Conservation (phyloP, 2,329 filamentous ascomycete species). For the Alternaria sp. region DNA sequence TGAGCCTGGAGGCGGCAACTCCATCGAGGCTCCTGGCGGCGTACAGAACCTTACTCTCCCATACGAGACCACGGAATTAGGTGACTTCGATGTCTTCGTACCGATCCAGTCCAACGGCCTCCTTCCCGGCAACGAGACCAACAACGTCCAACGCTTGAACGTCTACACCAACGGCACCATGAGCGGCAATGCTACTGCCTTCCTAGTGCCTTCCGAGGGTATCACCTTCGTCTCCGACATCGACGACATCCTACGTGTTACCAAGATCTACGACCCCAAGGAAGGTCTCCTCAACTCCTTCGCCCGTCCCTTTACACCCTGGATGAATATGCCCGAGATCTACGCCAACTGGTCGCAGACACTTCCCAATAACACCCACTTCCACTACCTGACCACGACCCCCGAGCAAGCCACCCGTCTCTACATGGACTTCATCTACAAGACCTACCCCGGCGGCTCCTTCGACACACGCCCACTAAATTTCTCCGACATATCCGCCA, state of each 20-base stretch:
- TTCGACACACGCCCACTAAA: constrained; percentile 79
- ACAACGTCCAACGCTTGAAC: constrained; percentile 71
- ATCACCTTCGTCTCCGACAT: constrained; percentile 79
- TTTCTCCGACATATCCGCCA: constrained; percentile 78
- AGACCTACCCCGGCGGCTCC: constrained; percentile 77
- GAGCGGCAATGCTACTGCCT: constrained; percentile 77
- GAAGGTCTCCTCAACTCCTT: constrained; percentile 81
- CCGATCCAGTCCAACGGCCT: constrained; percentile 65
- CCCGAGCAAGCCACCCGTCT: constrained; percentile 79
- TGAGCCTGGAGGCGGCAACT: constrained; percentile 59
- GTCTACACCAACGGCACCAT: constrained; percentile 70
- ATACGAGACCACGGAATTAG: constrained; percentile 70
- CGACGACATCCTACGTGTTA: constrained; percentile 81
- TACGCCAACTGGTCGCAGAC: constrained; percentile 78
- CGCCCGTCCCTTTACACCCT: constrained; percentile 72
- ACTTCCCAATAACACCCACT: constrained; percentile 71
- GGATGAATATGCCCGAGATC: constrained; percentile 82
- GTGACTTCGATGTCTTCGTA: constrained; percentile 78
- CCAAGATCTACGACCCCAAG: constrained; percentile 79
- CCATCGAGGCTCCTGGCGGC: constrained; percentile 65
- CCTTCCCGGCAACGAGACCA: constrained; percentile 69
- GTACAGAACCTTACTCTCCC: constrained; percentile 70
- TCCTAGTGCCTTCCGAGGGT: constrained; percentile 74
- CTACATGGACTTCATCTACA: constrained; percentile 83
- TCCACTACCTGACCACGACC: constrained; percentile 83